Conservation (phyloP, 805 yeast species). For the Starmera pachycereana region DNA sequence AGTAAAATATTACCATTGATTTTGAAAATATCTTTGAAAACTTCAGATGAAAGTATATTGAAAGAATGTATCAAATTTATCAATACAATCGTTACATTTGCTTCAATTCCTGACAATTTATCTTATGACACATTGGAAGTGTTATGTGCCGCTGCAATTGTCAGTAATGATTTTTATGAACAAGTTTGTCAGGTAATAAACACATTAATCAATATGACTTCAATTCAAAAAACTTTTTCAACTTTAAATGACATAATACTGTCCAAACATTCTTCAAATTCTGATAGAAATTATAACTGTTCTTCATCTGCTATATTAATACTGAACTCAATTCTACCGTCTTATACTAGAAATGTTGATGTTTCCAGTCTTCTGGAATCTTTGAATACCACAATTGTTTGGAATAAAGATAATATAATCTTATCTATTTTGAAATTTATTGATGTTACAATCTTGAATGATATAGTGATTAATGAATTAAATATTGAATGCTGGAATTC, state of each 20-base stretch:
- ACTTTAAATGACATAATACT: conserved; percentile 10
- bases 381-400: conserved; percentile 20
- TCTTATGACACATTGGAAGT: conserved; percentile 30
- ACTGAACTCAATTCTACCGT: conserved; percentile 22
- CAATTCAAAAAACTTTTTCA: conserved; percentile 6
- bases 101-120: conserved; percentile 32
- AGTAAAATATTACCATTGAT: conserved; percentile 24
- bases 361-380: conserved; percentile 24
- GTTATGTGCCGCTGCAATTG: conserved; percentile 32
- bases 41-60: conserved; percentile 28
- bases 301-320: conserved; percentile 31
- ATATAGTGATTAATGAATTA: conserved; percentile 19
- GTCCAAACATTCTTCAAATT: conserved; percentile 6
- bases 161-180: conserved; percentile 25
- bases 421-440: conserved; percentile 30
- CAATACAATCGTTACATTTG: conserved; percentile 33
- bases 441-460: conserved; percentile 27
- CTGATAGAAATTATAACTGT: conserved; percentile 18
- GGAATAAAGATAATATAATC: conserved; percentile 28
- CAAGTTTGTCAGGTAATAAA: conserved; percentile 29
- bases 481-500: conserved; percentile 34
- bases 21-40: conserved; percentile 28
- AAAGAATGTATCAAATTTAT: conserved; percentile 30
- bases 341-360: conserved; percentile 16
- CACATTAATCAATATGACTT: conserved; percentile 19